Conservation (phyloP, 1,284 basidiomycete species). For the Coniferiporia weirii region DNA sequence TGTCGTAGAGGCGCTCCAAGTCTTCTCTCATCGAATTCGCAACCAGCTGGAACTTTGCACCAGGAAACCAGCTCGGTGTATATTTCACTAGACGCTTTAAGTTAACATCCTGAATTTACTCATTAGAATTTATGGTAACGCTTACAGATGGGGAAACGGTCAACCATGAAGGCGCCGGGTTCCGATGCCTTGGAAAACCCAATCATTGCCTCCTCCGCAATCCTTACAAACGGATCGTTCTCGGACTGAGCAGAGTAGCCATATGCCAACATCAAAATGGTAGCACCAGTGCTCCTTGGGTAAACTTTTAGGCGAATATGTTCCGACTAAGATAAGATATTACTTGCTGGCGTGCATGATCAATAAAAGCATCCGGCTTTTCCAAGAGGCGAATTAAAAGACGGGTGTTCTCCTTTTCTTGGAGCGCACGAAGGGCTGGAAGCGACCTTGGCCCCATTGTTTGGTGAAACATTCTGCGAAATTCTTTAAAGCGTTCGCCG, state of each 20-base stretch:
- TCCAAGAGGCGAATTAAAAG: constrained; percentile 31
- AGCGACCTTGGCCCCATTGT: constrained; percentile 35
- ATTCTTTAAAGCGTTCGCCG: constrained; percentile 34
- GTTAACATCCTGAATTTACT: neutral
- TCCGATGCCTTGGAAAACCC: constrained; percentile 35
- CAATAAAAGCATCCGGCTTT: constrained; percentile 28
- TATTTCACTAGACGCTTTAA: constrained; percentile 26
- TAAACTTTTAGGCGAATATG: neutral
- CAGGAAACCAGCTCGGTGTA: constrained; percentile 34
- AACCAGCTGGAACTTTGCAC: constrained; percentile 28
- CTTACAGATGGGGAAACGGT: constrained; percentile 31
- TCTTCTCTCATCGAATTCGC: constrained; percentile 29
- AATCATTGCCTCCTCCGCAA: constrained; percentile 38
- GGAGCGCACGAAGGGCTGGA: constrained; percentile 26
- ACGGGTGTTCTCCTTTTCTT: constrained; percentile 28
- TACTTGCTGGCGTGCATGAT: constrained; percentile 30
- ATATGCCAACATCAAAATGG: constrained; percentile 35
- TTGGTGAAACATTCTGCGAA: constrained; percentile 35
- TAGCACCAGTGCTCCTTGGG: constrained; percentile 32
- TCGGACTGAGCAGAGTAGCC: constrained; percentile 32
- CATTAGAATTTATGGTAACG: neutral
- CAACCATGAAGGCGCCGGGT: constrained; percentile 36
- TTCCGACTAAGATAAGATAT: neutral
- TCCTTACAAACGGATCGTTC: constrained; percentile 34
- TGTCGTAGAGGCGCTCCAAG: constrained; percentile 29